A percentile compares a stretch with the other conserved stretches of the same genome.
Evolutionary conservation across 306 rosid species (phyloP).

Genomic region (Lablab purpureus): DNA sequence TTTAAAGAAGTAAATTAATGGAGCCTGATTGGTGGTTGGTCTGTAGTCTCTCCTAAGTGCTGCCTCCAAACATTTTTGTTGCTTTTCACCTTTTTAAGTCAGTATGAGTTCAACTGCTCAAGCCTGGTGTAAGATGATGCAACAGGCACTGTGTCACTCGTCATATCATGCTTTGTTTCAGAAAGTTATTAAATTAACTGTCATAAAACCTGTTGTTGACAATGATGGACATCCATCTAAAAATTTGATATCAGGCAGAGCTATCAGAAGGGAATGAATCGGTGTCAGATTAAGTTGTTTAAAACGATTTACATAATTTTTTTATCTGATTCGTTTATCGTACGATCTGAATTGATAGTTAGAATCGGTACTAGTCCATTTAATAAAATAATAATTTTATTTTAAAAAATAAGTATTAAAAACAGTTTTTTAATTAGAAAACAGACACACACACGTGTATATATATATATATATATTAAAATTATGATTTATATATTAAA

Average conservation of each 20-base stretch:
- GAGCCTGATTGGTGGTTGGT: neutral
- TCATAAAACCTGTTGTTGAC: neutral
- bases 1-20: neutral
- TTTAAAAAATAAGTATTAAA: too few relatives aligned
- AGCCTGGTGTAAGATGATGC: neutral
- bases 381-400: too few relatives aligned
- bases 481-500: too few relatives aligned
- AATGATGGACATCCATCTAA: neutral
- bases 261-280: too few relatives aligned
- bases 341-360: too few relatives aligned
- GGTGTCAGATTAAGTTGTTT: too few relatives aligned
- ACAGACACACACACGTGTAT: too few relatives aligned
- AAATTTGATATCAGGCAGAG: neutral
- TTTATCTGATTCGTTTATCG: too few relatives aligned
- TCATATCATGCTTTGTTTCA: slow-evolving; percentile 4
- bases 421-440: too few relatives aligned
- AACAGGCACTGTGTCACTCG: neutral
- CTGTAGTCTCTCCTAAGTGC: neutral
- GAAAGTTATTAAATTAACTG: slow-evolving; percentile 3
- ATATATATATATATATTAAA: too few relatives aligned
- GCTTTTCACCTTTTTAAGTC: neutral
- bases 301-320: too few relatives aligned
- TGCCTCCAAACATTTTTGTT: neutral
- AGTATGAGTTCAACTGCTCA: neutral
- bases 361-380: too few relatives aligned